Evolutionary conservation across 2,329 filamentous ascomycete genomes (phyloP).

Genomic region (Orbilia ellipsospora): DNA sequence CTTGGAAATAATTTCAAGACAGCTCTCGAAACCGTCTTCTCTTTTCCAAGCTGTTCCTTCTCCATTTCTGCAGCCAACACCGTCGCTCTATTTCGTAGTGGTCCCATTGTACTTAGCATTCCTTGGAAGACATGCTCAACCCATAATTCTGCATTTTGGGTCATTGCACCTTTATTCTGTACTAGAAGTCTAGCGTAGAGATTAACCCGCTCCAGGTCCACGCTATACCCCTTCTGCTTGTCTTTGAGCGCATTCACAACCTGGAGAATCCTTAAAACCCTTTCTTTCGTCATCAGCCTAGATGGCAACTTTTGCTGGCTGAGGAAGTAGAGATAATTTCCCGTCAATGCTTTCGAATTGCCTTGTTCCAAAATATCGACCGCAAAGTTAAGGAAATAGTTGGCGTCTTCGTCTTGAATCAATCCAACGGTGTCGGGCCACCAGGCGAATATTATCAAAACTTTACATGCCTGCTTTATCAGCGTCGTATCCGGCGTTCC

Average conservation of each 20-base stretch:
- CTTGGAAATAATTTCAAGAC: conserved; percentile 68
- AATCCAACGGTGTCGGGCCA: conserved; percentile 76
- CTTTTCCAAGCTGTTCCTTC: conserved; percentile 72
- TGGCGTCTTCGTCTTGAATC: conserved; percentile 80
- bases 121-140: conserved; percentile 82
- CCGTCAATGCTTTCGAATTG: conserved; percentile 79
- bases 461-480: conserved; percentile 78
- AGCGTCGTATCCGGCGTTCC: conserved; percentile 72
- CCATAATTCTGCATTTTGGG: conserved; percentile 77
- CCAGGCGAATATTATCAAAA: conserved; percentile 81
- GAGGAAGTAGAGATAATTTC: conserved; percentile 82
- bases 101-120: conserved; percentile 80
- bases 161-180: conserved; percentile 77
- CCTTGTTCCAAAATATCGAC: conserved; percentile 77
- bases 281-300: conserved; percentile 77
- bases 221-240: conserved; percentile 80
- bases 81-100: conserved; percentile 80
- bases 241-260: conserved; percentile 78
- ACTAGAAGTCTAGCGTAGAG: conserved; percentile 82
- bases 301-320: conserved; percentile 81
- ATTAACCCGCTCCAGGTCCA: conserved; percentile 78
- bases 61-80: conserved; percentile 77
- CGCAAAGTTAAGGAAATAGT: conserved; percentile 82
- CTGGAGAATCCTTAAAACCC: conserved; percentile 76
- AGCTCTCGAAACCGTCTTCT: conserved; percentile 74